Percentiles rank a stretch among this genome's conserved stretches.
phyloP scores from a whole-genome alignment of 2,329 filamentous ascomycete genomes.

The Cercospora sojina region DNA sequence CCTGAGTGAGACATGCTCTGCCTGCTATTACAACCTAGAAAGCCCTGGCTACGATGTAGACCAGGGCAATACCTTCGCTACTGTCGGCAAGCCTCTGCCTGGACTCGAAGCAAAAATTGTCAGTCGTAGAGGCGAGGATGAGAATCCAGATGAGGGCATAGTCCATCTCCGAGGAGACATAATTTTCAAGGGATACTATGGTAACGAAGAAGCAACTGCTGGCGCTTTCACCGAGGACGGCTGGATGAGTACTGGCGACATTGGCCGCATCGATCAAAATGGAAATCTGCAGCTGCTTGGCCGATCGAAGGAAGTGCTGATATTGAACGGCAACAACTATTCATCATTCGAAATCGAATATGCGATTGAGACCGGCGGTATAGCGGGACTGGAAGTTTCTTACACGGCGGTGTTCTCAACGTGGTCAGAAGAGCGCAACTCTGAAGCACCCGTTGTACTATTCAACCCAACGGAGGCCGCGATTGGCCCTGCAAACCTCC shows the following conservation, averaged over 20 bases:
- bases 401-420: constrained; percentile 28
- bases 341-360: constrained; percentile 29
- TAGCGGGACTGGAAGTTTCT: constrained; percentile 18
- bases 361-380: constrained; percentile 22
- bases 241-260: constrained; percentile 38
- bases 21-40: constrained; percentile 28
- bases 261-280: constrained; percentile 23
- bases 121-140: background rate
- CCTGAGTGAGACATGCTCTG: constrained; percentile 30
- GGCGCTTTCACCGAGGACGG: constrained; percentile 40
- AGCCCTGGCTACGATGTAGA: constrained; percentile 23
- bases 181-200: constrained; percentile 43
- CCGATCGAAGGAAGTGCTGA: constrained; percentile 28
- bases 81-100: constrained; percentile 23
- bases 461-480: constrained; percentile 28
- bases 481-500: constrained; percentile 22
- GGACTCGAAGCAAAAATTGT: constrained; percentile 24
- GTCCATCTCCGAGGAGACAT: constrained; percentile 19
- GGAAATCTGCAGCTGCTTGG: constrained; percentile 28
- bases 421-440: constrained; percentile 25
- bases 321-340: constrained; percentile 30
- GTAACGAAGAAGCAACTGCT: constrained; percentile 38
- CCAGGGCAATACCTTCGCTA: constrained; percentile 23
- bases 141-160: constrained; percentile 10
- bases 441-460: constrained; percentile 25